Conservation (phyloP, 2,329 filamentous ascomycete genomes). For the Xylogone sp. region DNA sequence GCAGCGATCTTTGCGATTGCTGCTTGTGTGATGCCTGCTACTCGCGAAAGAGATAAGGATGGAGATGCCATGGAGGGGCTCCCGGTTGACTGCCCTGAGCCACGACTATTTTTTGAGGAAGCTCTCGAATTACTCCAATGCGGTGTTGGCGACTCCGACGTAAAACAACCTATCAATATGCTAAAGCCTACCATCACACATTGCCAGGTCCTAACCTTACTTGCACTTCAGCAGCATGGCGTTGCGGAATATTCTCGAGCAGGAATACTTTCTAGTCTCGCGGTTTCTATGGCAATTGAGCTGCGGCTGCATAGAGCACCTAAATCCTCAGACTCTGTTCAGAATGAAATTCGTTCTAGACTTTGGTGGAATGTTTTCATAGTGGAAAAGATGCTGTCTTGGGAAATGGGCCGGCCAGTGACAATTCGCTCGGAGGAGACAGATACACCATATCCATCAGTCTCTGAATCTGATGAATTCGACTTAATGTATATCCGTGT, state of each 20-base stretch:
- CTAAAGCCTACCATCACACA: slow-evolving; percentile 22
- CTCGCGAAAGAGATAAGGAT: slow-evolving; percentile 8
- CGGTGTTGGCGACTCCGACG: slow-evolving; percentile 3
- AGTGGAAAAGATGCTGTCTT: slow-evolving; percentile 27
- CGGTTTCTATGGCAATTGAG: slow-evolving; percentile 26
- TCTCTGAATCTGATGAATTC: slow-evolving; percentile 26
- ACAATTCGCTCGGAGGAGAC: slow-evolving; percentile 21
- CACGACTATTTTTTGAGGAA: slow-evolving; percentile 18
- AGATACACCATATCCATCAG: slow-evolving; percentile 23
- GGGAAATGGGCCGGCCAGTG: slow-evolving; percentile 24
- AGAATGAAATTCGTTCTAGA: slow-evolving; percentile 22
- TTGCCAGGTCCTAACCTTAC: slow-evolving; percentile 24
- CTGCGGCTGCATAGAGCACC: slow-evolving; percentile 20
- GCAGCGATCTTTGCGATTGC: slow-evolving; percentile 25
- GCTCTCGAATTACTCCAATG: slow-evolving; percentile 17
- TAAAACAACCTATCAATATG: slow-evolving; percentile 11
- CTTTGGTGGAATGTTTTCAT: slow-evolving; percentile 29
- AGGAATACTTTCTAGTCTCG: slow-evolving; percentile 22
- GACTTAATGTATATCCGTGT: slow-evolving; percentile 21
- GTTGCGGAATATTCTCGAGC: slow-evolving; percentile 26
- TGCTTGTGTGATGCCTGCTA: slow-evolving; percentile 15
- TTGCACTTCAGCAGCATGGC: slow-evolving; percentile 25
- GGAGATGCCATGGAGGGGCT: slow-evolving; percentile 2
- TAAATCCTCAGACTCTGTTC: slow-evolving; percentile 17
- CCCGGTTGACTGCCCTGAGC: slow-evolving; percentile 12